Base-by-base conservation (phyloP, 768 basidiomycete genomes). In the Pleurotus cornucopiae region DNA sequence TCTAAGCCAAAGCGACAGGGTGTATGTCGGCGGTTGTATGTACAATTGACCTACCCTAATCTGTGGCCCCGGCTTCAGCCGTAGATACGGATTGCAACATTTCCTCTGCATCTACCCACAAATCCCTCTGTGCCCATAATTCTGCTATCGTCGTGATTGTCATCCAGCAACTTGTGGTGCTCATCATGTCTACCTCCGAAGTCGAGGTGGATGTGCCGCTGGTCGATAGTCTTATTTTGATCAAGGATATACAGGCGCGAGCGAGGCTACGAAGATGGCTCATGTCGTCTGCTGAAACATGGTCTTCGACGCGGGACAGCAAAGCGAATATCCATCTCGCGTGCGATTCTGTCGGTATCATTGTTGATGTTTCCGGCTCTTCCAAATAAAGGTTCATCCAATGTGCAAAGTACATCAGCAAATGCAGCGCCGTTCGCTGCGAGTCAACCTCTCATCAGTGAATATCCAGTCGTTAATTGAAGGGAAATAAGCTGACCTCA, bases 351-450 rank as follows among this genome's bases (percentile, higher is more conserved):
- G 79, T 79, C 16, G 82, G 77, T 37, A 68, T 66, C 61, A 71
- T 73, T 48, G 66, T 60, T 18, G 63, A 64, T 26, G 72, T 62
- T 56, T 75, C 70, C 5, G 67, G 69, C 20, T 76, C 69, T 46
- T 83, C 76, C 5, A 89, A 66, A 58, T 87, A 77, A 12, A 78
- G 56, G 60, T 85, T 85, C 60, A 90, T 84, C 90, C 90, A 93
- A 63, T 91, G 81, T 14, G 83, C 77, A 67, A 91, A 91, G 67
- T 91, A 91, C 87, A 89, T 90, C 57, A 93, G 69, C 45, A 92
- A 76, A 65, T 90, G 90, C 23, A 92, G 66, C 4, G 88, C 82
- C 67, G 76, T 81, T 63, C 80, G 78, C 90, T 92, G 60, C 41
- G 41, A 44, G 6, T 11, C 30, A 34, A 34, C 30, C 23, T 25